Percentiles rank a stretch among this genome's conserved stretches.
These are phyloP conservation scores for Vitis rupestris DNA, from an alignment of 164 flowering plant genomes.

Conservation along the genomic window DNA sequence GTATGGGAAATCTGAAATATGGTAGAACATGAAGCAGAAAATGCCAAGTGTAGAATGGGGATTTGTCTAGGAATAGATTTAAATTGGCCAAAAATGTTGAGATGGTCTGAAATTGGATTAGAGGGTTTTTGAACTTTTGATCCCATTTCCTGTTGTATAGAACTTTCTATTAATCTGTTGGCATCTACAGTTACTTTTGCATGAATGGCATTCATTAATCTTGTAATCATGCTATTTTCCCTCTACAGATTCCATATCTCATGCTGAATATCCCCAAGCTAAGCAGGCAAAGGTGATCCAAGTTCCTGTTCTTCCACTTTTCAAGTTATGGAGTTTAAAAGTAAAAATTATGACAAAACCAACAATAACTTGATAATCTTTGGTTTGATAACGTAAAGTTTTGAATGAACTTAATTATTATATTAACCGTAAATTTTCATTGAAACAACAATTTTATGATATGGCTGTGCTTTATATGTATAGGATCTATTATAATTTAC, in stretches of 20 bases:
- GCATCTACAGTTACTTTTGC: not conserved
- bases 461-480: too few relatives aligned
- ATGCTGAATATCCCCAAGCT: not conserved
- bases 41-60: not conserved
- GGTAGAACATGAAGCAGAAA: not conserved
- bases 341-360: not conserved
- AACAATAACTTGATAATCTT: not conserved
- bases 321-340: not conserved
- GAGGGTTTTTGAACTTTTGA: not conserved
- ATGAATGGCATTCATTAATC: not conserved
- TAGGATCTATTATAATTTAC: too few relatives aligned
- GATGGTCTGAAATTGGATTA: not conserved
- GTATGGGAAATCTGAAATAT: not conserved
- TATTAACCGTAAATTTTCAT: too few relatives aligned
- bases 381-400: too few relatives aligned
- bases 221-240: not conserved
- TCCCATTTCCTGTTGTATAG: not conserved
- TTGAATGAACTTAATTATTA: too few relatives aligned
- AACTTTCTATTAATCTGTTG: not conserved
- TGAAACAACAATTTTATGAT: too few relatives aligned
- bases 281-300: not conserved
- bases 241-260: conserved; percentile 1
- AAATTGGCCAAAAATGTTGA: not conserved
- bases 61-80: not conserved
- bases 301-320: not conserved